phyloP scores from a whole-genome alignment of 169 alveolate genomes.

The Nephromyces sp. region DNA sequence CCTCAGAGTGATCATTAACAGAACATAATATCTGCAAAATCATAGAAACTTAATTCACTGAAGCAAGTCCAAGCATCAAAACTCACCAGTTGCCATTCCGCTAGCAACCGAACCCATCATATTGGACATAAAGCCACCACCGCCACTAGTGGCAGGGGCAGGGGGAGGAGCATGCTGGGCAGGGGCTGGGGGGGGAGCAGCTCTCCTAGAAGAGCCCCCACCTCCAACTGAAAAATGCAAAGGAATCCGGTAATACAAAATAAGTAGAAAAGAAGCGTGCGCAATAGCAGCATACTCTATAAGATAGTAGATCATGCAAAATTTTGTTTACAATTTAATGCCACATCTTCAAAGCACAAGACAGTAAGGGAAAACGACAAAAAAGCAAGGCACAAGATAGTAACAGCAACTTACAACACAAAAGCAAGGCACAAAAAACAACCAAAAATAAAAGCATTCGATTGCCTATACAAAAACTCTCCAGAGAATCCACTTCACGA shows the following conservation, averaged over 20 bases:
- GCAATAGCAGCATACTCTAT: no score
- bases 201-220: conserved; percentile 9
- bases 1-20: background rate
- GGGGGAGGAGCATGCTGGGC: conserved; percentile 33
- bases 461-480: no score
- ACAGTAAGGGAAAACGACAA: no score
- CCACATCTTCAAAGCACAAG: no score
- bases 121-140: conserved; percentile 33
- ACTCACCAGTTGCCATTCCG: conserved; percentile 18
- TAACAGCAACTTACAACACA: no score
- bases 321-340: no score
- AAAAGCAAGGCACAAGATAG: no score
- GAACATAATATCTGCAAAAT: background rate
- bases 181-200: conserved; percentile 31
- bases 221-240: conserved; percentile 3
- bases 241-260: background rate
- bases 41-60: background rate
- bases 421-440: no score
- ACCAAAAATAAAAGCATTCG: no score
- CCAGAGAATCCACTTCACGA: no score
- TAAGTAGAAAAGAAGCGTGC: no score
- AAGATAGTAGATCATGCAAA: no score
- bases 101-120: conserved; percentile 31
- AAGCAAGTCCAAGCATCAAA: background rate
- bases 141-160: conserved; percentile 27